phyloP scores from a whole-genome alignment of 169 alveolate genomes.

The Plasmodium cynomolgi region DNA sequence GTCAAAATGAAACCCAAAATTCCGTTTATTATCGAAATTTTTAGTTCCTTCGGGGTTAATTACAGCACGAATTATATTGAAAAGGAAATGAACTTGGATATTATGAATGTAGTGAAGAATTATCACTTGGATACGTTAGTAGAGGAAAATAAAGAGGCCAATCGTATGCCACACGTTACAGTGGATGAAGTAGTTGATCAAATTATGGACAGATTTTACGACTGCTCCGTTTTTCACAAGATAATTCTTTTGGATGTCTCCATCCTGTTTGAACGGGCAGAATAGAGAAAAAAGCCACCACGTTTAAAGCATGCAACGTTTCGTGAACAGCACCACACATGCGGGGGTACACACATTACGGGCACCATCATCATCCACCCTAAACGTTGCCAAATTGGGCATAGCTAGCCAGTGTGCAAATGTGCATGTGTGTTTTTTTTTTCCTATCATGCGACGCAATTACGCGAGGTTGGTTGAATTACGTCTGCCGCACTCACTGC shows the following conservation, averaged over 20 bases:
- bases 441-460: background rate
- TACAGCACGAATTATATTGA: slow-evolving; percentile 78
- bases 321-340: background rate
- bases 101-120: slow-evolving; percentile 80
- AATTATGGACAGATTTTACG: slow-evolving; percentile 80
- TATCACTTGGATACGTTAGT: slow-evolving; percentile 73
- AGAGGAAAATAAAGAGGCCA: slow-evolving; percentile 9
- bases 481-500: background rate
- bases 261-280: slow-evolving; percentile 11
- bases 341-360: background rate
- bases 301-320: background rate
- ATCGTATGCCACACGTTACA: background rate
- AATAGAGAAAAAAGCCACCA: background rate
- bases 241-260: slow-evolving; percentile 78
- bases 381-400: background rate
- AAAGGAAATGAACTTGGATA: slow-evolving; percentile 80
- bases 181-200: slow-evolving; percentile 78
- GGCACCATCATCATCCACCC: background rate
- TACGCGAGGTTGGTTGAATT: background rate
- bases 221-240: slow-evolving; percentile 82
- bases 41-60: slow-evolving; percentile 80
- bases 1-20: slow-evolving; percentile 77
- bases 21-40: slow-evolving; percentile 81
- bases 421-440: background rate
- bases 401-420: background rate